A percentile compares a stretch with the other conserved stretches of the same genome.
phyloP scores from a whole-genome alignment of 352 stramenopile genomes.

The Phytopythium kandeliae region DNA sequence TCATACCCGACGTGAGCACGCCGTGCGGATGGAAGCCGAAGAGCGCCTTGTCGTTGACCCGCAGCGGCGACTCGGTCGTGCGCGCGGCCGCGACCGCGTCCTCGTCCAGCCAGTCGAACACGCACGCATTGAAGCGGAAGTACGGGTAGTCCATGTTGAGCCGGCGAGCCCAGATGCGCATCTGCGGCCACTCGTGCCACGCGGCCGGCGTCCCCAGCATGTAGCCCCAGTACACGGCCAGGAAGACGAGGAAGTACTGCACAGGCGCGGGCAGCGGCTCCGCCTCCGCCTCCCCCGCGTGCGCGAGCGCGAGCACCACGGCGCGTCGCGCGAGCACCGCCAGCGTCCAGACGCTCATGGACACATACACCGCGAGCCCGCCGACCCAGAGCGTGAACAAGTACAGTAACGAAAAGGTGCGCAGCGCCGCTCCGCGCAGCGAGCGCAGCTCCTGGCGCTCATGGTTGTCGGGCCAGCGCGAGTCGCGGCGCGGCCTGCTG shows the following conservation, averaged over 20 bases:
- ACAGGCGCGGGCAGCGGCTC: constrained; percentile 12
- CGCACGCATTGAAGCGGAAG: constrained; percentile 32
- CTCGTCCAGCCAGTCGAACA: constrained; percentile 38
- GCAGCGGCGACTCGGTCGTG: constrained; percentile 5
- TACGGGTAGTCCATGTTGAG: constrained; percentile 50
- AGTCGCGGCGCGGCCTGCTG: neutral
- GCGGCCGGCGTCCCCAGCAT: constrained; percentile 18
- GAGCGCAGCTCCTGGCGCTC: constrained; percentile 15
- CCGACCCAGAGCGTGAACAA: constrained; percentile 27
- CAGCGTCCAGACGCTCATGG: constrained; percentile 13
- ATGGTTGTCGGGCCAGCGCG: constrained; percentile 21
- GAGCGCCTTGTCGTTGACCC: constrained; percentile 14
- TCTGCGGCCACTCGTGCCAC: constrained; percentile 34
- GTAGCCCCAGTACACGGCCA: constrained; percentile 42
- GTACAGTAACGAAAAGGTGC: constrained; percentile 14
- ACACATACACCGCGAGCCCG: constrained; percentile 13
- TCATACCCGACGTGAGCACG: constrained; percentile 47
- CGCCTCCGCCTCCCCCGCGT: neutral
- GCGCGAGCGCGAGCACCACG: neutral
- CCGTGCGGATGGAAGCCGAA: constrained; percentile 68
- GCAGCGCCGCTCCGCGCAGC: constrained; percentile 8
- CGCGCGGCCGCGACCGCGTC: constrained; percentile 3
- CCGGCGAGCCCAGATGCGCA: constrained; percentile 32
- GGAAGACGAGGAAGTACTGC: constrained; percentile 23
- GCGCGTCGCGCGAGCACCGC: neutral